A percentile compares a stretch with the other conserved stretches of the same genome.
These are phyloP conservation scores for Ceriops zippeliana DNA, from an alignment of 345 rosid genomes.

Conservation along the genomic window DNA sequence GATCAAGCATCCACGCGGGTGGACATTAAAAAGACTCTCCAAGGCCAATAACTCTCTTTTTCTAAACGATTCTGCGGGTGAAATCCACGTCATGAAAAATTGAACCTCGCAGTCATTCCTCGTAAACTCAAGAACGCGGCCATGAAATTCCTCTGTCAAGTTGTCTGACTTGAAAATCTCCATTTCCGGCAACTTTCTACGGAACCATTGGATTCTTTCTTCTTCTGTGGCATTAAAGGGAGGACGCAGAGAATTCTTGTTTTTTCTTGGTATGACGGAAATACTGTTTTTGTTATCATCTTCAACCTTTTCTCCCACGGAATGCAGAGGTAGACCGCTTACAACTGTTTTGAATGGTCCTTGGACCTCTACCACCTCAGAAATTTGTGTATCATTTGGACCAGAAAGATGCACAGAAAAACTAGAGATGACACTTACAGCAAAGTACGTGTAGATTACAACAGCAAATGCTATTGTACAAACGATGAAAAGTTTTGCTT, in stretches of 20 bases:
- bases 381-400: too few species aligned
- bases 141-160: slow-evolving; percentile 44
- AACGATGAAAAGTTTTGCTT: too few species aligned
- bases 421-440: too few species aligned
- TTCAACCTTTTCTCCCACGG: slow-evolving; percentile 28
- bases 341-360: too few species aligned
- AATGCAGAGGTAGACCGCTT: slow-evolving; percentile 21
- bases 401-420: too few species aligned
- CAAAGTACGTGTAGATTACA: too few species aligned
- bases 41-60: slow-evolving; percentile 49
- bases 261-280: neutral
- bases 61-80: slow-evolving; percentile 50
- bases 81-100: slow-evolving; percentile 88
- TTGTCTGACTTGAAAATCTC: slow-evolving; percentile 52
- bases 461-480: too few species aligned
- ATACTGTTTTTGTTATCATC: neutral
- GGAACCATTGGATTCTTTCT: slow-evolving; percentile 49
- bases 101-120: slow-evolving; percentile 42
- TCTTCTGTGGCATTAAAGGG: slow-evolving; percentile 41
- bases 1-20: slow-evolving; percentile 63
- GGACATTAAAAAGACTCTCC: slow-evolving; percentile 60
- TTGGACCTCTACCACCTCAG: too few species aligned
- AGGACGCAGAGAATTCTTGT: slow-evolving; percentile 36
- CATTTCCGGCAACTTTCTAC: slow-evolving; percentile 32
- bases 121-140: slow-evolving; percentile 47